A percentile compares a stretch with the other conserved stretches of the same genome.
Evolutionary conservation across 768 basidiomycete genomes (phyloP).

Genomic region (Lactarius akahatsu): DNA sequence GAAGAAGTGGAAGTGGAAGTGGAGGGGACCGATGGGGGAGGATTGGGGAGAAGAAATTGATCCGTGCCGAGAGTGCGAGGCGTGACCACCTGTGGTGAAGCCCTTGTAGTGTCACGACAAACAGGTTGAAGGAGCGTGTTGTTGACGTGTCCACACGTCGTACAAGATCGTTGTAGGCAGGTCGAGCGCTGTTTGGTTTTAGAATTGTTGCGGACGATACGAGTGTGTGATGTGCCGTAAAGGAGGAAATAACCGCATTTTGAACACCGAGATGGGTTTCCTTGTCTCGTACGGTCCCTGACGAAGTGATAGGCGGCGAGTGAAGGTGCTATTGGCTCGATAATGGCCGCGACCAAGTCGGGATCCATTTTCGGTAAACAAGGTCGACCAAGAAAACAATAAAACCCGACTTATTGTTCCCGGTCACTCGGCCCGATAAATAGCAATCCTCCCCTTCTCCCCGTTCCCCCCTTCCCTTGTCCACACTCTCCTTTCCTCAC

Average conservation of each 20-base stretch:
- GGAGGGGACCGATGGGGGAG: slow-evolving; percentile 1
- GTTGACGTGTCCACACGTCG: slow-evolving; percentile 33
- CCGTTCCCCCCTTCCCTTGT: slow-evolving; percentile 21
- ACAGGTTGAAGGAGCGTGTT: slow-evolving; percentile 31
- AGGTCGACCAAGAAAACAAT: not conserved
- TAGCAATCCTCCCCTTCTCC: slow-evolving; percentile 15
- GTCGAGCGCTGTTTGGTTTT: slow-evolving; percentile 25
- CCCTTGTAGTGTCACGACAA: slow-evolving; percentile 1
- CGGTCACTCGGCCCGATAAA: slow-evolving; percentile 7
- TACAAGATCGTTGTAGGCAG: slow-evolving; percentile 33
- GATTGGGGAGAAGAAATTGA: slow-evolving; percentile 5
- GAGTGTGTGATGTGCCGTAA: slow-evolving; percentile 40
- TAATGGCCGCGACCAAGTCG: slow-evolving; percentile 46
- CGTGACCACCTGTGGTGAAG: not conserved
- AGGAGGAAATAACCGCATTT: slow-evolving; percentile 55
- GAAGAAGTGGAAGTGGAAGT: not conserved
- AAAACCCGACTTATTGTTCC: slow-evolving; percentile 10
- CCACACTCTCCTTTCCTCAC: slow-evolving; percentile 12
- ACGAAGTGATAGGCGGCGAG: slow-evolving; percentile 64
- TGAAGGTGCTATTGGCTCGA: slow-evolving; percentile 52
- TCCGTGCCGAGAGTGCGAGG: slow-evolving; percentile 19
- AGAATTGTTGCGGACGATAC: slow-evolving; percentile 38
- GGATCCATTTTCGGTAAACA: slow-evolving; percentile 1
- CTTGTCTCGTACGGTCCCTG: slow-evolving; percentile 38
- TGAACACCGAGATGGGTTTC: slow-evolving; percentile 42